Evolutionary conservation across 352 stramenopile species (phyloP).

Genomic region (Blastocystis sp.): DNA sequence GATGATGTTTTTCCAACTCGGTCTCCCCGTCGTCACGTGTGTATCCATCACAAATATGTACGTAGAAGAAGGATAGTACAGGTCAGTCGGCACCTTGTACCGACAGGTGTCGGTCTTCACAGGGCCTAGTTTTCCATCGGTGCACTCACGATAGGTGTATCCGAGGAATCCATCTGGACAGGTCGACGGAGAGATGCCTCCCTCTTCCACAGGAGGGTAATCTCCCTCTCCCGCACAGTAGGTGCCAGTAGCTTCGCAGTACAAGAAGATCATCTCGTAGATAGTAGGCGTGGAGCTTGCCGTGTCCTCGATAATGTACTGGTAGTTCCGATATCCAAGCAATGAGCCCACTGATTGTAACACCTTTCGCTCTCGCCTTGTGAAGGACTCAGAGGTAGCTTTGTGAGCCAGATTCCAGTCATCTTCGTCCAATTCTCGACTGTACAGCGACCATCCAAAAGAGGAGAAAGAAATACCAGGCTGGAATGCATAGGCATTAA

Average conservation of each 20-base stretch:
- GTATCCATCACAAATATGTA: slow-evolving; percentile 7
- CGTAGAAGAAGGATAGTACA: neutral
- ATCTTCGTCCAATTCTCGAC: neutral
- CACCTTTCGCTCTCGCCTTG: neutral
- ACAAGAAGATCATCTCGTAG: neutral
- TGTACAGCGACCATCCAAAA: neutral
- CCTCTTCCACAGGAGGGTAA: slow-evolving; percentile 25
- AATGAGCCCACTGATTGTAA: neutral
- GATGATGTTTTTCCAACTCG: neutral
- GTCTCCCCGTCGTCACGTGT: neutral
- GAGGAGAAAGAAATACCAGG: neutral
- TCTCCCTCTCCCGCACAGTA: neutral
- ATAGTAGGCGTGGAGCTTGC: neutral
- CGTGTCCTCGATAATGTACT: neutral
- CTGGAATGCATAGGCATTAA: neutral
- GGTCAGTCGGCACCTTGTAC: neutral
- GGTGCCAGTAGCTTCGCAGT: neutral
- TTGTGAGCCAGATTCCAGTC: neutral
- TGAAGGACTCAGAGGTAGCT: neutral
- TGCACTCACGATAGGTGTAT: slow-evolving; percentile 38
- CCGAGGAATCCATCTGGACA: neutral
- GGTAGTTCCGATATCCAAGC: neutral
- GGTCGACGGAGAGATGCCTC: neutral
- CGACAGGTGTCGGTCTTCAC: slow-evolving; percentile 20
- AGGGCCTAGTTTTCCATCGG: neutral